Evolutionary conservation across 2,329 filamentous ascomycete genomes (phyloP), one percentile per base, ranked within the genome.

Genomic region (Claviceps purpurea): DNA sequence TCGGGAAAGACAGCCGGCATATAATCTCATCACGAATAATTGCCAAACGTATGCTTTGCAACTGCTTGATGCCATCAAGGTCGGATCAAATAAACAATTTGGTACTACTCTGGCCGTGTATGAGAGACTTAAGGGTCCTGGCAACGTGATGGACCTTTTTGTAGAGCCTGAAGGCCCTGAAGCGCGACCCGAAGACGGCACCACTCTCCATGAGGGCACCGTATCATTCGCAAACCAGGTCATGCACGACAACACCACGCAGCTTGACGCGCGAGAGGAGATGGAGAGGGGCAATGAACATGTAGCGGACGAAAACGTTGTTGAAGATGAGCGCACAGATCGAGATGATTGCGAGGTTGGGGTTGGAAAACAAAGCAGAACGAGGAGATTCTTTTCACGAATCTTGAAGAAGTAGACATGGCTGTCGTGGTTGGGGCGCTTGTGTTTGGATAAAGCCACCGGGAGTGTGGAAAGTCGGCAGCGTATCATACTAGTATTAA

Each of bases 11-110:
- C 68, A 70, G 10, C 70, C 76, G 0, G 73, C 66, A 1, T 81
- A 81, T 62, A 79, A 79, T 51, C 68, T 81, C 52, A 79, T 81
- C 60, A 74, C 68, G 56, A 81, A 81, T 61, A 81, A 81, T 62
- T 81, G 77, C 60, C 77, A 81, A 57, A 79, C 75, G 18, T 80
- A 75, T 54, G 77, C 75, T 0, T 59, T 78, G 14, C 64, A 70
- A 45, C 63, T 79, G 14, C 70, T 80, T 7, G 75, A 79, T 53
- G 73, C 74, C 34, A 76, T 80, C 53, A 74, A 78, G 54, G 67
- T 75, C 13, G 73, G 74, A 6, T 64, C 68, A 13, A 70, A 72
- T 53, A 71, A 68, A 44, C 68, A 79, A 47, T 79, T 80, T 43
- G 76, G 70, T 40, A 78, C 76, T 3, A 77, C 69, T 1, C 69